Evolutionary conservation across 306 rosid genomes (phyloP).

Genomic region (Cucumis sativus): Cucumber_9930_V3 NC_026660.2:22617501-22618000

Average conservation of each 20-base stretch:
- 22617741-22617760: conserved; percentile 15
- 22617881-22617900: conserved; percentile 46
- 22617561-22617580: conserved; percentile 16
- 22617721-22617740: conserved; percentile 14
- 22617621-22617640: conserved; percentile 23
- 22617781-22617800: conserved; percentile 7
- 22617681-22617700: conserved; percentile 19
- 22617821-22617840: conserved; percentile 64
- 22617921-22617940: conserved; percentile 16
- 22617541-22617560: conserved; percentile 60
- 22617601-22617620: conserved; percentile 30
- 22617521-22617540: conserved; percentile 62
- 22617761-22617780: conserved; percentile 5
- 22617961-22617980: background rate
- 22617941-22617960: conserved; percentile 14
- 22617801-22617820: conserved; percentile 45
- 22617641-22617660: conserved; percentile 36
- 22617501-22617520: conserved; percentile 42
- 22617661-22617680: conserved; percentile 26
- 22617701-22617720: conserved; percentile 17
- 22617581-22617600: conserved; percentile 8
- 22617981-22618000: background rate
- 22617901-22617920: conserved; percentile 28
- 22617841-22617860: conserved; percentile 71
- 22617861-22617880: conserved; percentile 48